These are phyloP conservation scores for Boletus pseudopeckii DNA, from an alignment of 768 basidiomycete species.

Conservation along the genomic window DNA sequence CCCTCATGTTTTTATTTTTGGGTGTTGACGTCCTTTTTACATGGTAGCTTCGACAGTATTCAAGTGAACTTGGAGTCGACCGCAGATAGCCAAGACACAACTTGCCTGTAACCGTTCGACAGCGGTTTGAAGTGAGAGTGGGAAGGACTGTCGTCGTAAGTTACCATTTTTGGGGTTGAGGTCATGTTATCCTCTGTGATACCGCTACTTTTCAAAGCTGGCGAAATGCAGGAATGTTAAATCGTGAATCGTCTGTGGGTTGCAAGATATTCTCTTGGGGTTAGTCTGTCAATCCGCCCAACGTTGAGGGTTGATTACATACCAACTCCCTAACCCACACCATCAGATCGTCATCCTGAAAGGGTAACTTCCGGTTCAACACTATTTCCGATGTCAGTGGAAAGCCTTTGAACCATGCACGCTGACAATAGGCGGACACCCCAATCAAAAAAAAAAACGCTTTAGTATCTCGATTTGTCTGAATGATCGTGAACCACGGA, in stretches of 20 bases:
- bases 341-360: background rate
- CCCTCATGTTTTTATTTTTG: background rate
- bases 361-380: background rate
- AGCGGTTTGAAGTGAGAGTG: background rate
- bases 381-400: background rate
- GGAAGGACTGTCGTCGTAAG: background rate
- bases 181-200: background rate
- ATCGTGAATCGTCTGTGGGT: background rate
- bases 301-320: slow-evolving; percentile 1
- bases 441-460: background rate
- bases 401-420: background rate
- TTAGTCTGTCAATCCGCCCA: background rate
- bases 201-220: background rate
- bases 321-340: background rate
- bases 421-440: background rate
- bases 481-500: background rate
- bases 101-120: background rate
- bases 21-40: background rate
- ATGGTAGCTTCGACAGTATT: background rate
- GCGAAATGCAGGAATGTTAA: background rate
- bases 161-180: background rate
- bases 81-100: background rate
- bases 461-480: background rate
- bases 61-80: background rate
- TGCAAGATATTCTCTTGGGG: background rate